Evolutionary conservation across 371 early-diverging fungal genomes (phyloP).

Genomic region (Mortierella sp.): DNA sequence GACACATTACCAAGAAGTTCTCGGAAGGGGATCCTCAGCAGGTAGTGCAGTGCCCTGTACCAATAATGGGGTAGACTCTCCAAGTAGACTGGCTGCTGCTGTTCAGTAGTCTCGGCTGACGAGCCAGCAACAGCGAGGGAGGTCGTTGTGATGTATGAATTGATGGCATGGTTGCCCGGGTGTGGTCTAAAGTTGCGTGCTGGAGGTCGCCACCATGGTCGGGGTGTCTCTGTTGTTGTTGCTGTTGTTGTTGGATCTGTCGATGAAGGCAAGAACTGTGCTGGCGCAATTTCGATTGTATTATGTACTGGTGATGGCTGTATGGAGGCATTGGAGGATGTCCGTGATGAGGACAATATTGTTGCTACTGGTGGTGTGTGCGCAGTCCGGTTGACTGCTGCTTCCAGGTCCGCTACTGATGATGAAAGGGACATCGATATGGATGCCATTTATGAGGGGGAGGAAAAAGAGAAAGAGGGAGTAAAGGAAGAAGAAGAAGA

Average conservation of each 20-base stretch:
- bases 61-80: conserved; percentile 36
- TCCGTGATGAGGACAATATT: background rate
- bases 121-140: background rate
- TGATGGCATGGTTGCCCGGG: conserved; percentile 27
- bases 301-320: background rate
- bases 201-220: conserved; percentile 55
- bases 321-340: background rate
- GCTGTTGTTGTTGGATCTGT: background rate
- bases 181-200: conserved; percentile 44
- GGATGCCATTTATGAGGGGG: background rate
- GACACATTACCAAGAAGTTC: conserved; percentile 35
- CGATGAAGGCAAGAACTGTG: background rate
- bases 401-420: background rate
- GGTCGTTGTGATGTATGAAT: conserved; percentile 2
- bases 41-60: conserved; percentile 27
- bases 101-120: background rate
- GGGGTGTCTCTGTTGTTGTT: background rate
- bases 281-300: background rate
- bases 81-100: background rate
- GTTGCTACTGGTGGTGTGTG: background rate
- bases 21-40: conserved; percentile 52
- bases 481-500: background rate
- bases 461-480: background rate
- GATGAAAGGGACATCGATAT: background rate
- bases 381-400: too few relatives aligned